Evolutionary conservation across 352 stramenopile species (phyloP).

Genomic region (Pythium brassicae): DNA sequence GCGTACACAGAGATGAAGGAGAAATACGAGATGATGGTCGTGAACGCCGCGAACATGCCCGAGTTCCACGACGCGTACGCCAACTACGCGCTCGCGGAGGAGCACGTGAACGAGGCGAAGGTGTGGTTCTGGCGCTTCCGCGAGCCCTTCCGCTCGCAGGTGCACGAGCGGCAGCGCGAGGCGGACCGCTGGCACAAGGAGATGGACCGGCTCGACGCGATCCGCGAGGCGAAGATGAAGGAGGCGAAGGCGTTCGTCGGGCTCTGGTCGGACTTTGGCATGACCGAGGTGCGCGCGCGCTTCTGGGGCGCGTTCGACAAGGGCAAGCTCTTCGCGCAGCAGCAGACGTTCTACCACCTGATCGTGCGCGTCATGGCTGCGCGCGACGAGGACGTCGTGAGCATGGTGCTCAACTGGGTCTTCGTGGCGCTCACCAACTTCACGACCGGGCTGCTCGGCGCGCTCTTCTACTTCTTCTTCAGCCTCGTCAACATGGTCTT

Average conservation of each 20-base stretch:
- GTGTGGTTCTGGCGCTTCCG: slow-evolving; percentile 87
- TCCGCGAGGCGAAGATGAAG: slow-evolving; percentile 70
- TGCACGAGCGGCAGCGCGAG: slow-evolving; percentile 46
- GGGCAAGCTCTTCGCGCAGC: slow-evolving; percentile 83
- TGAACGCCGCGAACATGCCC: slow-evolving; percentile 73
- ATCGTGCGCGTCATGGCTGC: slow-evolving; percentile 65
- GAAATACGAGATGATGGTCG: slow-evolving; percentile 70
- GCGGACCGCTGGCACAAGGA: slow-evolving; percentile 61
- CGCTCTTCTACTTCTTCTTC: slow-evolving; percentile 85
- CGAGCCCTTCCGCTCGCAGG: slow-evolving; percentile 60
- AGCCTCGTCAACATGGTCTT: slow-evolving; percentile 79
- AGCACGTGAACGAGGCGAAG: slow-evolving; percentile 62
- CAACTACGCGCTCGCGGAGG: slow-evolving; percentile 45
- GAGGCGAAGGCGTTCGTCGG: slow-evolving; percentile 75
- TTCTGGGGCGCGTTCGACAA: slow-evolving; percentile 84
- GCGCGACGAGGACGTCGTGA: slow-evolving; percentile 72
- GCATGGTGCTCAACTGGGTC: slow-evolving; percentile 80
- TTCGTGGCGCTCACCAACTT: slow-evolving; percentile 85
- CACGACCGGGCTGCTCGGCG: slow-evolving; percentile 77
- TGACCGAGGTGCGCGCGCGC: slow-evolving; percentile 63
- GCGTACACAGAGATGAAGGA: slow-evolving; percentile 50
- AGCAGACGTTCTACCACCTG: slow-evolving; percentile 87
- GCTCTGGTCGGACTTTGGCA: slow-evolving; percentile 80
- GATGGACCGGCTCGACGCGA: slow-evolving; percentile 45
- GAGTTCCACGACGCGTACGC: slow-evolving; percentile 70